Conservation (phyloP, 192 early-diverging fungal genomes). For the Linderina pennispora region DNA sequence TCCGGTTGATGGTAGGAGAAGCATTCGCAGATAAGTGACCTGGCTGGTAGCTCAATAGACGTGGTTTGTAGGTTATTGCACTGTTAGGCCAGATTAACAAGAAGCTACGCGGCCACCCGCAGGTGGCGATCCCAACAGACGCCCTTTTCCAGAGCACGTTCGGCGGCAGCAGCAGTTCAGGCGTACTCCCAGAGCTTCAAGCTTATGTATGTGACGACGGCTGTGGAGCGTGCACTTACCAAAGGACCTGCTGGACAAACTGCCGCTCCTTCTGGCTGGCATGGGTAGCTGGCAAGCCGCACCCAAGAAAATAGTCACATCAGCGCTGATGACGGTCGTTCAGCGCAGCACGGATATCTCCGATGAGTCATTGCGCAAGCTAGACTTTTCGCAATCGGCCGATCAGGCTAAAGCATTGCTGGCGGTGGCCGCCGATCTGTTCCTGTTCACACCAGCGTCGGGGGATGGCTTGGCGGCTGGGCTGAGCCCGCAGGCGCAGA, state of each 20-base stretch:
- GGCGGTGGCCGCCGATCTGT: constrained; percentile 8
- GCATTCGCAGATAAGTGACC: no score
- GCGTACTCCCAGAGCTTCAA: constrained; percentile 71
- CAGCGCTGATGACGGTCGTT: constrained; percentile 63
- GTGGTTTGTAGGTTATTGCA: constrained; percentile 62
- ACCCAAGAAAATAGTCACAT: constrained; percentile 57
- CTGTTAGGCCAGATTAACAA: constrained; percentile 83
- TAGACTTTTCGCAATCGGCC: constrained; percentile 1
- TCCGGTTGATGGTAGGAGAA: no score
- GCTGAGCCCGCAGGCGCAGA: constrained; percentile 7
- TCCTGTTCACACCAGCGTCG: constrained; percentile 8
- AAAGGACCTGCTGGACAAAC: constrained; percentile 39
- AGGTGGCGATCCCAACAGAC: constrained; percentile 55
- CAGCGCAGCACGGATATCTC: constrained; percentile 7
- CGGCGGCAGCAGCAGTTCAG: constrained; percentile 16
- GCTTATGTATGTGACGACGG: constrained; percentile 84
- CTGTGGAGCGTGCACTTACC: constrained; percentile 44
- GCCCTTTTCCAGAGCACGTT: constrained; percentile 57
- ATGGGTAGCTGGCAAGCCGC: constrained; percentile 50
- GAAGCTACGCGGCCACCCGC: constrained; percentile 59
- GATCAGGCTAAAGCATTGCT: constrained; percentile 10
- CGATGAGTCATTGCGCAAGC: constrained; percentile 9
- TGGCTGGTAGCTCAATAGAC: no score
- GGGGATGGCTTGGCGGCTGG: constrained; percentile 2
- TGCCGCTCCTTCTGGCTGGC: constrained; percentile 59